Base-by-base conservation (phyloP, 2,329 filamentous ascomycete species). In the Alternaria triticimaculans region DNA sequence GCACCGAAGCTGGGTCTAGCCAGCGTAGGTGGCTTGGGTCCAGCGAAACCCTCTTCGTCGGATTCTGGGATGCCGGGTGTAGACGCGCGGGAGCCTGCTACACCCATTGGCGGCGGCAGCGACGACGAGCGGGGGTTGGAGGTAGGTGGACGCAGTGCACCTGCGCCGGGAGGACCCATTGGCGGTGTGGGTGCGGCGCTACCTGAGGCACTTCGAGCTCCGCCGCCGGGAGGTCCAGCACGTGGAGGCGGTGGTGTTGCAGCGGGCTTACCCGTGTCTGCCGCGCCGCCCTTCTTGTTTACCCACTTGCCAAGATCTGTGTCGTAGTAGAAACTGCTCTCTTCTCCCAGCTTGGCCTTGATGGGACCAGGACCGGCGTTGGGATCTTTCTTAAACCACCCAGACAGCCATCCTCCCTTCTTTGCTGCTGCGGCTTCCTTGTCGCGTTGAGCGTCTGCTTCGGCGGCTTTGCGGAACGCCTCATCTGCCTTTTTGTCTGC, bases 261-360 rank as follows among this genome's bases (percentile, higher is more conserved):
- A 25, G 83, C 80, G 23, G 85, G 78, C 28, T 86, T 84, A 67
- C 88, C 87, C 4, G 87, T 83, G 9, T 91, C 90, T 8, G 64
- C 87, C 14, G 83, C 83, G 12, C 90, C 90, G 11, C 89, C 88
- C 78, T 97, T 97, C 84, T 97, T 97, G 84, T 99, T 98, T 78
- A 99, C 86, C 96, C 96, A 99, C 78, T 96, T 94, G 84, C 97
- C 96, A 56, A 97, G 87, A n/a, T 97, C 92, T 3, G 94, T 92
- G 76, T 99, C 96, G 75, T 96, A 99, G 70, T 95, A 91, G 80
- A 99, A 97, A 49, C 90, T 93, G 79, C 89, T 97, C 76, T 96
- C 89, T 80, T 99, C 96, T 65, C 95, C 96, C 9, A 99, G 87
- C 76, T 99, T 99, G 66, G 96, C 96, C 72, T 88, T 89, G 78